Evolutionary conservation across 768 basidiomycete genomes (phyloP), one percentile per base, ranked within the genome.

Genomic region (Mycena galericulata): DNA sequence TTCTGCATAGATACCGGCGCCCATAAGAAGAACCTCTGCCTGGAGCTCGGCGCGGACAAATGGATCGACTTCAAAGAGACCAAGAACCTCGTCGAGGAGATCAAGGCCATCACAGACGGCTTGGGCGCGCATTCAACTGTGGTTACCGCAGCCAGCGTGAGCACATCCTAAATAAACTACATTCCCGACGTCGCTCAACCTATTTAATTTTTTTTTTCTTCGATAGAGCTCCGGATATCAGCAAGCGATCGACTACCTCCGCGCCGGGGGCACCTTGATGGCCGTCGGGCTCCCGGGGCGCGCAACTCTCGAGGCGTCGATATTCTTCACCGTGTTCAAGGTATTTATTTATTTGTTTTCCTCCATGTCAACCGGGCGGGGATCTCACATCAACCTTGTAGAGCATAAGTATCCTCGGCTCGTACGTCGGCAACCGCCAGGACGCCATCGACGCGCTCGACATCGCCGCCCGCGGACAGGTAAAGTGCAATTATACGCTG

Each of bases 401-500:
- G 82, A 85, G 84, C 79, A 86, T 90, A 66, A 86, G 75, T 57
- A 88, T 90, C 65, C 73, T 84, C 58, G 89, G 88, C 18, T 87
- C 85, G 3, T 86, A 85, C 60, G 82, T 86, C 18, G 90, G 93
- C 1, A 95, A 94, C 78, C 88, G 92, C 32, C 94, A 95, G 78
- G 96, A 97, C 74, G 89, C 95, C 2, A 77, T 86, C 14, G 95
- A 97, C 77, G 92, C 96, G 0, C 80, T 97, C 53, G 86, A 89
- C 2, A 90, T 96, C 50, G 50, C 50, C 18, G 50, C 50, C 9
- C 20, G 50, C 7, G 50, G 50, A 7, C 20, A 34, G 2, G 50
- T 53, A 8, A 34, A 34, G 30, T 53, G 50, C 32, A 3, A n/a
- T 7, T 53, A 34, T 12, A 32, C 32, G 30, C 50, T 53, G 18